Evolutionary conservation across 164 flowering plant genomes (phyloP), one percentile per base, ranked within the genome.

Genomic region (Macadamia tetraphylla): DNA sequence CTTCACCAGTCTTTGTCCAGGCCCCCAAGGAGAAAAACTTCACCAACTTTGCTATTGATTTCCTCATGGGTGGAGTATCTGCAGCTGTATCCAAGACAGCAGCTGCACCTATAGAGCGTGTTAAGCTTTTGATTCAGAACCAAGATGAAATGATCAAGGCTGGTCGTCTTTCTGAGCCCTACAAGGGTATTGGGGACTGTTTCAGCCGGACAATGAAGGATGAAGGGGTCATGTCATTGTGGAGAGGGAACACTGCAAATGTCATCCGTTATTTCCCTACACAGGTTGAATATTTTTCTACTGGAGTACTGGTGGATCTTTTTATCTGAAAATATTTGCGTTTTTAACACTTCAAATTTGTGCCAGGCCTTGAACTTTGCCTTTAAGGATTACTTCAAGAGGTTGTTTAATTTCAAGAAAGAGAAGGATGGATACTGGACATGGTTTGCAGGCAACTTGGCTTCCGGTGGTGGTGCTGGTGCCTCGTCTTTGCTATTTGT

Each of bases 261-360:
- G 97, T 90, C 73, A 90, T 90, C 74, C 86, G 94, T 76, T 90
- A 90, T 72, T 90, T 90, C 85, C 97, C 97, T 58, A 90, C 97
- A 69, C 97, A 90, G 92, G 97, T 90, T 67, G 8, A 67, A 70
- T 53, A 30, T 49, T 12, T 59, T 65, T 40, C 10, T 6, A 51
- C 6, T 17, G 49, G 10, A 42, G 18, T 29, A 23, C 23, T 63
- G 15, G 14, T 23, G 6, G 58, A 29, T 58, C 43, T 68, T 52
- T n/a, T 9, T 17, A 10, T n/a, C 23, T 18, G 35, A 23, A 48
- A 29, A 46, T 46, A 18, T 1, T 77, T 18, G 58, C 65, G 29
- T 65, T 63, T 48, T 7, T 11, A 35, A 29, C 31, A 46, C 29
- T 46, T 52, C 64, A 42, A 15, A 55, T 56, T 23, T 73, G 74